These are phyloP conservation scores for Phanerochaete carnosa DNA, from an alignment of 768 basidiomycete species.

Conservation along the genomic window DNA sequence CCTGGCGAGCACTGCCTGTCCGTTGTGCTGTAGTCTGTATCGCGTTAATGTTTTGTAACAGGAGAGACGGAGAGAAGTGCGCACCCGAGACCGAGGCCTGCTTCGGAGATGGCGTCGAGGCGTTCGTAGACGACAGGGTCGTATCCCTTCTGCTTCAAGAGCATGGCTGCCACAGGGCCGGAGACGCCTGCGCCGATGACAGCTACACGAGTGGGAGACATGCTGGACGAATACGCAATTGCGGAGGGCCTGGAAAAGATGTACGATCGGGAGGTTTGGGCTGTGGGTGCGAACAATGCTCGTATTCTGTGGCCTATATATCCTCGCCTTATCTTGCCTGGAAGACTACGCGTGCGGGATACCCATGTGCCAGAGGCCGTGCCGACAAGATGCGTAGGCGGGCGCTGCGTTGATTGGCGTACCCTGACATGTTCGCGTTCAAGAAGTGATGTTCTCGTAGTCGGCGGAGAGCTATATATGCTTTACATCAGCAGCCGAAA, in stretches of 20 bases:
- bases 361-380: too few species aligned
- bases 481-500: too few species aligned
- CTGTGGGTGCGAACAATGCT: not conserved
- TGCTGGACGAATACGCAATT: not conserved
- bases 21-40: constrained; percentile 3
- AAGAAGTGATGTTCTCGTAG: too few species aligned
- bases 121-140: constrained; percentile 8
- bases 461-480: too few species aligned
- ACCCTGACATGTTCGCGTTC: too few species aligned
- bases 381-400: too few species aligned
- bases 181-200: constrained; percentile 6
- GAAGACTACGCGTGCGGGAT: too few species aligned
- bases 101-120: constrained; percentile 12
- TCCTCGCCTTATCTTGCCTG: too few species aligned
- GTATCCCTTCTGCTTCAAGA: constrained; percentile 8
- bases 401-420: too few species aligned
- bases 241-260: not conserved
- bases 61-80: constrained; percentile 1
- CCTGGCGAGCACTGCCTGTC: constrained; percentile 3
- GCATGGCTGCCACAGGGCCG: constrained; percentile 5
- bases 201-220: not conserved
- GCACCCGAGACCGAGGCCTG: constrained; percentile 31
- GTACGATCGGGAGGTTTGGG: not conserved
- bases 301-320: too few species aligned
- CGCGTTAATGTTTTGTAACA: not conserved